Evolutionary conservation across 2,329 filamentous ascomycete genomes (phyloP).

Genomic region (Penicillium psychrosexuale): DNA sequence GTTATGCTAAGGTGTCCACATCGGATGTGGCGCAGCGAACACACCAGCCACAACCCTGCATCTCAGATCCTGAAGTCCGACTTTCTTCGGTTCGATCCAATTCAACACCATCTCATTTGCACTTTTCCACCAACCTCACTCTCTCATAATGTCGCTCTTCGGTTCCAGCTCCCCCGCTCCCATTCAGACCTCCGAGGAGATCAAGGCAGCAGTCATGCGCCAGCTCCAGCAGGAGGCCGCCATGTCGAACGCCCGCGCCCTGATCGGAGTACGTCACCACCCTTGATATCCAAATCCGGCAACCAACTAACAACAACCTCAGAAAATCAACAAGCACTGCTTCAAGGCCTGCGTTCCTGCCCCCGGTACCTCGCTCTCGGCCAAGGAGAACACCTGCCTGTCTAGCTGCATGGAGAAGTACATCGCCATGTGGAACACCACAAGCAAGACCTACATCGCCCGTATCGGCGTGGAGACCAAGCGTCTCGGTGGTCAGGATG

Average conservation of each 20-base stretch:
- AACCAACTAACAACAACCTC: not conserved
- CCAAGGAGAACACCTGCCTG: slow-evolving; percentile 67
- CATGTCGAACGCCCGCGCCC: slow-evolving; percentile 64
- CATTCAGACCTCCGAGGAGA: slow-evolving; percentile 30
- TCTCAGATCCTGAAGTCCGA: slow-evolving; percentile 10
- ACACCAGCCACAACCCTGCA: slow-evolving; percentile 8
- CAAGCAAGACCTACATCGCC: slow-evolving; percentile 65
- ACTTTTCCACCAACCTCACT: not conserved
- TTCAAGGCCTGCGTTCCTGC: slow-evolving; percentile 74
- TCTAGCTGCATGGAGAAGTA: slow-evolving; percentile 82
- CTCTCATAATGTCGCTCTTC: slow-evolving; percentile 39
- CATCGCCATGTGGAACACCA: slow-evolving; percentile 74
- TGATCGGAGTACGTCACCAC: slow-evolving; percentile 61
- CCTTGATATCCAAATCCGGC: not conserved
- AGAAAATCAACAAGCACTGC: slow-evolving; percentile 81
- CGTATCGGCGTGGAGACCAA: slow-evolving; percentile 58
- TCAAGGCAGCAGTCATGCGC: slow-evolving; percentile 58
- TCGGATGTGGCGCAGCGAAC: slow-evolving; percentile 10
- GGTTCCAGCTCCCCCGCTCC: slow-evolving; percentile 35
- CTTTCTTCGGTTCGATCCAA: slow-evolving; percentile 3
- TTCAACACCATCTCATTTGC: not conserved
- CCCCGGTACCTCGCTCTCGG: slow-evolving; percentile 62
- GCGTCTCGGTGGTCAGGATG: slow-evolving; percentile 34
- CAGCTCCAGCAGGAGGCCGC: slow-evolving; percentile 64
- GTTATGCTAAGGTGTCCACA: slow-evolving; percentile 21